Conservation (phyloP, 108 stramenopile genomes). For the Mayamaea pseudoterrestris region DNA sequence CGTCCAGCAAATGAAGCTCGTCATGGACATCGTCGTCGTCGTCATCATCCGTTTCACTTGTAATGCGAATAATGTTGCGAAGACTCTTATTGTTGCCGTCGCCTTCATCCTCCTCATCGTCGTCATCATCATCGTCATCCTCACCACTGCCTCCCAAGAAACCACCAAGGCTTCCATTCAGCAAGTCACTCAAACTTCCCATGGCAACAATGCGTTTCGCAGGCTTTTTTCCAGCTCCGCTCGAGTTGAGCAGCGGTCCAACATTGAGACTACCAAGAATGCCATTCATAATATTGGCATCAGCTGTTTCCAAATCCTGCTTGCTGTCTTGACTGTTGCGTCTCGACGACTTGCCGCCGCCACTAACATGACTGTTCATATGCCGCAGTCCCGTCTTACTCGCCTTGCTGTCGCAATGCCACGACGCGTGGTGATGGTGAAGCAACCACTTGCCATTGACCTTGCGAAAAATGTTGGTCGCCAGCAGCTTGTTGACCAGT, state of each 20-base stretch:
- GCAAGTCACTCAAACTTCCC: slow-evolving; percentile 26
- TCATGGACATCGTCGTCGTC: slow-evolving; percentile 19
- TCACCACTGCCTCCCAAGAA: slow-evolving; percentile 21
- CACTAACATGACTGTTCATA: slow-evolving; percentile 12
- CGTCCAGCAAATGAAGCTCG: slow-evolving; percentile 9
- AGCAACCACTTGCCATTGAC: slow-evolving; percentile 65
- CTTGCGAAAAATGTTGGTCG: slow-evolving; percentile 81
- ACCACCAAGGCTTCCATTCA: slow-evolving; percentile 32
- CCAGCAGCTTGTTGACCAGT: slow-evolving; percentile 52
- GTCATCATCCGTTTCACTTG: slow-evolving; percentile 8
- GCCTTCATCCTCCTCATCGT: slow-evolving; percentile 23
- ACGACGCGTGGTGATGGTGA: slow-evolving; percentile 72
- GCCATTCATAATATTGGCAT: slow-evolving; percentile 15
- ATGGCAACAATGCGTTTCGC: slow-evolving; percentile 13
- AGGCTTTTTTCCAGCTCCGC: slow-evolving; percentile 5
- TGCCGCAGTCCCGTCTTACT: slow-evolving; percentile 41
- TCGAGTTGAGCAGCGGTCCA: slow-evolving; percentile 23
- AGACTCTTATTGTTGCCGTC: slow-evolving; percentile 20
- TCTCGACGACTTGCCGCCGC: not conserved
- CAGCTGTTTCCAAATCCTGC: not conserved
- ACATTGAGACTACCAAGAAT: slow-evolving; percentile 30
- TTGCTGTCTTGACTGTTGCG: not conserved
- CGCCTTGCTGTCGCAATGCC: slow-evolving; percentile 67
- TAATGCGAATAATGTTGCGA: slow-evolving; percentile 18
- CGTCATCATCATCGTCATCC: slow-evolving; percentile 14